Evolutionary conservation across 192 early-diverging fungal species (phyloP), one percentile per base, ranked within the genome.

Genomic region (Umbelopsis ramanniana): DNA sequence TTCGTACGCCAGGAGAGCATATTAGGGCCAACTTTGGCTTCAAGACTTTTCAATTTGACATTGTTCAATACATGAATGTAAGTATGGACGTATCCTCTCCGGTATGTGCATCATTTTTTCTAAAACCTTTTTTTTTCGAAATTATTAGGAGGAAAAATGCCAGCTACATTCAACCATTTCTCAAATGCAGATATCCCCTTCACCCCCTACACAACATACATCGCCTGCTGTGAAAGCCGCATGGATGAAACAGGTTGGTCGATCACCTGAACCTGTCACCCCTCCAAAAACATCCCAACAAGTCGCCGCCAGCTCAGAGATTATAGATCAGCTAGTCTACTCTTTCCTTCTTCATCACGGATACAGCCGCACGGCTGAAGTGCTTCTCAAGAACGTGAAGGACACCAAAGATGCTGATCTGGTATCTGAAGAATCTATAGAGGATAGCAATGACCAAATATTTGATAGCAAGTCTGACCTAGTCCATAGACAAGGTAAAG

Each of bases 321-420:
- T 63, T n/a, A 52, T 86, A 26, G 83, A 92, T 60, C 78, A 89
- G 40, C 78, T 97, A 11, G 89, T 99, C 6, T 76, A 95, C 6
- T 84, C 84, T 23, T 94, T 97, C 69, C 80, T 99, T 69, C 74
- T 95, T 66, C 94, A 97, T 68, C 91, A 89, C 70, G 96, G 96
- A 50, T 93, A 90, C 72, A 85, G 83, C 23, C 88, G 89, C 40
- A 93, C 93, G 19, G 94, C 96, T 0, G 83, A 87, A 19, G 87
- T 87, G 0, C 88, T 98, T 66, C 29, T 37, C 17, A 29, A 63
- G 33, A 63, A 63, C 37, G 29, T 63, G 2, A 63, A 38, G 26
- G 57, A 63, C 15, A 37, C 33, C 12, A 63, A 63, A 63, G 19
- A 63, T 26, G 6, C 37, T 14, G 33, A 63, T 37, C 29, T 63